phyloP scores from a whole-genome alignment of 371 early-diverging fungal genomes.

The Mortierella sp. region DNA sequence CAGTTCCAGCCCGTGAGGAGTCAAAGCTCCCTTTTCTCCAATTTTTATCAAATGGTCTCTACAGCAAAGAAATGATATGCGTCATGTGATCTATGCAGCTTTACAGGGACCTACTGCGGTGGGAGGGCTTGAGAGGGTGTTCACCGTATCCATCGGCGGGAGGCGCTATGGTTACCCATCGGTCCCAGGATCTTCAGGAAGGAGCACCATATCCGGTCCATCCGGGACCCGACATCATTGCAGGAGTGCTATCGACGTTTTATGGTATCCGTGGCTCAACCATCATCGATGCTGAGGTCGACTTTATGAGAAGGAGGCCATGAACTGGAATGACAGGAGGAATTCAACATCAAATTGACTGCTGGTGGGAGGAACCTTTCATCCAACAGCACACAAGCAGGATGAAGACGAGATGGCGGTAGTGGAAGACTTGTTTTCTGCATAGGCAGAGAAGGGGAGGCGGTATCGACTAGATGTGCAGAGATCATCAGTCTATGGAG shows the following conservation, averaged over 20 bases:
- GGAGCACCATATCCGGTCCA: background rate
- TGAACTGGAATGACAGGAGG: background rate
- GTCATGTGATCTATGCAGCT: background rate
- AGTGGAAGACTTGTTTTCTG: background rate
- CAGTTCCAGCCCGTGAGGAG: background rate
- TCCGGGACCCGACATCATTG: background rate
- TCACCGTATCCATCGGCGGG: background rate
- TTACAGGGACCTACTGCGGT: background rate
- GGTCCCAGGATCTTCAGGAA: slow-evolving; percentile 9
- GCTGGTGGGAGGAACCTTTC: background rate
- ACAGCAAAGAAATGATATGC: background rate
- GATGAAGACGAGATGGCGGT: no score
- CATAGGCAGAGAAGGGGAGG: background rate
- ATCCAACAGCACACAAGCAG: background rate
- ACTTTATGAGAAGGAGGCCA: background rate
- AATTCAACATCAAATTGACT: slow-evolving; percentile 10
- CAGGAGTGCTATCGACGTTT: background rate
- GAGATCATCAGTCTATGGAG: background rate
- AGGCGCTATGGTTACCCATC: background rate
- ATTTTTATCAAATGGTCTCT: slow-evolving; percentile 16
- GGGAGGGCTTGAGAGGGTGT: no score
- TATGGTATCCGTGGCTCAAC: background rate
- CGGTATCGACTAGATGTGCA: background rate
- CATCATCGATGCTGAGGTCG: background rate
- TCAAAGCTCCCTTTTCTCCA: slow-evolving; percentile 15